Evolutionary conservation across 176 grass and related monocot genomes (phyloP), one percentile per base, ranked within the genome.

Genomic region (Oryza australiensis): DNA sequence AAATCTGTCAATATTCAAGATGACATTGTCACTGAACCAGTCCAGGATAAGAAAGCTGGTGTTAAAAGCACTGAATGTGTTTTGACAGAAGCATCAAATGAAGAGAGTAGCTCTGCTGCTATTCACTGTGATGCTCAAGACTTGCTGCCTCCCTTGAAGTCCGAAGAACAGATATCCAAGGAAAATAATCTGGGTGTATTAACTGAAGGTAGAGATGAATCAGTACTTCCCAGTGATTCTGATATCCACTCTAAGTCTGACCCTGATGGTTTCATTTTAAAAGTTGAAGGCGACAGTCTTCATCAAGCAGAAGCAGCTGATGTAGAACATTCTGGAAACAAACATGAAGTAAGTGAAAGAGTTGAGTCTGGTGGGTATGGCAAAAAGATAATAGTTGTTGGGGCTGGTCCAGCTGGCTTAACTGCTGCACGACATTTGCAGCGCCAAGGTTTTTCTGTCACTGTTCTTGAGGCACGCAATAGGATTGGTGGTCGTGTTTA

Each of bases 331-430:
- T 79, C 32, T 74, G 24, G 14, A 83, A 83, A 80, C 75, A 91
- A 48, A 38, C 28, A 26, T 42, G 72, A 73, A 42, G 13, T 33
- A 73, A 55, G 70, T 51, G 64, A 51, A 76, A 76, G 9, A 84
- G 60, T 78, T 86, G 76, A 83, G 66, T 89, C 78, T 32, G 53
- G 64, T 32, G 53, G 73, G 62, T 64, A 62, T 66, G 27, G 35
- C 55, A 99, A 90, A 79, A 95, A 29, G 26, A 83, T 99, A 55
- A 91, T 99, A 20, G 80, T 99, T 64, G 78, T 99, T 20, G 96
- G 96, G 88, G 96, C 96, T 74, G 96, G 96, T 28, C 96, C 96
- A n/a, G 84, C 96, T 67, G 96, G 96, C 80, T 87, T 99, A 84
- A 92, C 91, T 63, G 96, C 96, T 43, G 96, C 93, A 62, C 89